Evolutionary conservation across 352 stramenopile genomes (phyloP), one percentile per base, ranked within the genome.

Genomic region (Elongisporangium undulatum): DNA sequence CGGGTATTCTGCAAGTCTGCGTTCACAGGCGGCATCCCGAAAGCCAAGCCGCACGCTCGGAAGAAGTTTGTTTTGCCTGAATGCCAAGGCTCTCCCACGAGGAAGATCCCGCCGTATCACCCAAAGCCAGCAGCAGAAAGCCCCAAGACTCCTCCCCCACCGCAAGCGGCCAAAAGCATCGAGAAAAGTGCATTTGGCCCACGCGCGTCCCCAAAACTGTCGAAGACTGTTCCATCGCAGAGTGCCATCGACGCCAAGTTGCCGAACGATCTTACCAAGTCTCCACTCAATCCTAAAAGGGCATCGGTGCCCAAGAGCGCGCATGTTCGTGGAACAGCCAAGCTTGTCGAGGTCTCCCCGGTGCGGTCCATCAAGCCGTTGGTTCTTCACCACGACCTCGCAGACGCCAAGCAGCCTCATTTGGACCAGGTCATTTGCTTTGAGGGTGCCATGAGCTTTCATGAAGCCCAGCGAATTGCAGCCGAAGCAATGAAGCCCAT

Each of bases 1-100:
- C 72, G 67, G 17, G 62, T 81, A 3, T 83, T 83, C 45, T 57
- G 67, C 41, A 83, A 83, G 54, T 54, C 63, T 23, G 59, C 67
- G 45, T 29, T 73, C 34, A 68, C 67, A 4, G 69, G 70, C 12
- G 63, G 68, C n/a, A 29, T 70, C n/a, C 51, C 67, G 10, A 74
- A 66, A 26, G 56, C 74, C 8, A 81, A 79, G 45, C 71, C 71
- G 17, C 74, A 81, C 48, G 56, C 62, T 17, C 74, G 68, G 24
- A 73, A 75, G 38, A 67, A 74, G 19, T 79, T 81, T 51, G 62
- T 38, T 10, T 66, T 83, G 10, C 74, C 74, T 0, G 61, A 77
- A 5, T 83, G 72, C 22, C 66, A 83, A 4, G 72, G 74, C 21
- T 81, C 71, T 9, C 64, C 67, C 5, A 57, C 50, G 0, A 69